Percentiles rank a stretch among this genome's conserved stretches.
These are phyloP conservation scores for Colletotrichum limetticola DNA, from an alignment of 2,329 filamentous ascomycete species.

Conservation along the genomic window DNA sequence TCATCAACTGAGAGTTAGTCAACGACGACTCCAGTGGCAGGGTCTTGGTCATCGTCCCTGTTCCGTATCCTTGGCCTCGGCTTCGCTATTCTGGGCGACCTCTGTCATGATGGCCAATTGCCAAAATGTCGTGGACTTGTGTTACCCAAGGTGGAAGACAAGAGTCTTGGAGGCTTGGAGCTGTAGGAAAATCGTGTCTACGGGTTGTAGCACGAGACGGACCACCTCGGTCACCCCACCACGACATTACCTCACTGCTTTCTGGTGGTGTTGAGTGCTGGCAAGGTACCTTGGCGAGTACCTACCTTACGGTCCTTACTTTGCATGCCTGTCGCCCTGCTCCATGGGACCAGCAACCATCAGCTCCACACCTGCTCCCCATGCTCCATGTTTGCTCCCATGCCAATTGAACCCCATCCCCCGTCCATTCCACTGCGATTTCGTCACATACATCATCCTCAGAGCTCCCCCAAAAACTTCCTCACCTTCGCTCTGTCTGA, in stretches of 20 bases:
- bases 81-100: conserved; percentile 14
- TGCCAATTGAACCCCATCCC: conserved; percentile 30
- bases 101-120: background rate
- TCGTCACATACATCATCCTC: conserved; percentile 35
- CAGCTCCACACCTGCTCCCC: conserved; percentile 20
- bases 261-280: background rate
- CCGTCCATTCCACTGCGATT: conserved; percentile 31
- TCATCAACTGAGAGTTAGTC: background rate
- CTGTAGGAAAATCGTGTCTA: conserved; percentile 6
- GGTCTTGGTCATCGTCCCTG: background rate
- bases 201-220: conserved; percentile 3
- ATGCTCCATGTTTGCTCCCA: conserved; percentile 18
- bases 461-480: conserved; percentile 20
- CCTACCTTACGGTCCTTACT: too few species aligned
- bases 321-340: conserved; percentile 19
- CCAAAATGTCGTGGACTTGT: background rate
- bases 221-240: conserved; percentile 26
- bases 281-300: background rate
- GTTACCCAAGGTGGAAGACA: background rate
- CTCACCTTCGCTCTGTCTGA: background rate
- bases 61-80: background rate
- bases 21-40: background rate
- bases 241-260: conserved; percentile 20
- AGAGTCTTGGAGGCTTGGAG: background rate
- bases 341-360: conserved; percentile 9